These are phyloP conservation scores for Choiromyces venosus DNA, from an alignment of 495 filamentous ascomycete genomes.

Conservation along the genomic window DNA sequence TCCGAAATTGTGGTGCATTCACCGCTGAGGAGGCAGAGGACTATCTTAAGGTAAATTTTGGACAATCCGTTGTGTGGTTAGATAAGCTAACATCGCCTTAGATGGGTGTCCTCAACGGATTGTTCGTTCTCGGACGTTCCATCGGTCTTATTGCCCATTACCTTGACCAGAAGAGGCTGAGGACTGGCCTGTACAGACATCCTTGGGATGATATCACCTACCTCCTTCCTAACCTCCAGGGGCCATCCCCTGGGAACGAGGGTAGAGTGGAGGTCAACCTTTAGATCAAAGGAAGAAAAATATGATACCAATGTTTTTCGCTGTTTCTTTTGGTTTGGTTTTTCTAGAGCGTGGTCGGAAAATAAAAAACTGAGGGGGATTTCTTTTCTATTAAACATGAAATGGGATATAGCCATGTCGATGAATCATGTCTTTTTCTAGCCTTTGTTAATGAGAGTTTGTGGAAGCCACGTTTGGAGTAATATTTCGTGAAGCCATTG, in stretches of 20 bases:
- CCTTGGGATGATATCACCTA: conserved; percentile 99
- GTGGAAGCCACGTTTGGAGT: neutral
- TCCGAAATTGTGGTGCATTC: conserved; percentile 98
- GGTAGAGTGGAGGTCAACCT: conserved; percentile 85
- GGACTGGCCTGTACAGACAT: conserved; percentile 96
- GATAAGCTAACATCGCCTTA: conserved; percentile 48
- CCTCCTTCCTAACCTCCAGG: conserved; percentile 76
- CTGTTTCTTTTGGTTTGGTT: conserved; percentile 1
- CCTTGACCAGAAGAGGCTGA: conserved; percentile 97
- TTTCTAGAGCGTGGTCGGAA: neutral
- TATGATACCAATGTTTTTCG: conserved; percentile 8
- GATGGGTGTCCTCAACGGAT: conserved; percentile 98
- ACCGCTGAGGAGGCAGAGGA: conserved; percentile 73
- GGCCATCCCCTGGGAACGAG: conserved; percentile 67
- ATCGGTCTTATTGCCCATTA: conserved; percentile 99
- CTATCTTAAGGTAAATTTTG: conserved; percentile 53
- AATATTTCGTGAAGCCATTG: neutral
- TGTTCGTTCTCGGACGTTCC: conserved; percentile 91
- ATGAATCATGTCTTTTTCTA: conserved; percentile 1
- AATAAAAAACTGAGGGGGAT: neutral
- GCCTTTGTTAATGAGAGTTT: neutral
- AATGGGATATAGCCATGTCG: neutral
- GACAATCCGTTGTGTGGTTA: neutral
- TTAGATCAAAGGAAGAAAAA: conserved; percentile 44
- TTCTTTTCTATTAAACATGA: neutral